Base-by-base conservation (phyloP, 306 rosid species). In the Hippophae rhamnoides region DNA sequence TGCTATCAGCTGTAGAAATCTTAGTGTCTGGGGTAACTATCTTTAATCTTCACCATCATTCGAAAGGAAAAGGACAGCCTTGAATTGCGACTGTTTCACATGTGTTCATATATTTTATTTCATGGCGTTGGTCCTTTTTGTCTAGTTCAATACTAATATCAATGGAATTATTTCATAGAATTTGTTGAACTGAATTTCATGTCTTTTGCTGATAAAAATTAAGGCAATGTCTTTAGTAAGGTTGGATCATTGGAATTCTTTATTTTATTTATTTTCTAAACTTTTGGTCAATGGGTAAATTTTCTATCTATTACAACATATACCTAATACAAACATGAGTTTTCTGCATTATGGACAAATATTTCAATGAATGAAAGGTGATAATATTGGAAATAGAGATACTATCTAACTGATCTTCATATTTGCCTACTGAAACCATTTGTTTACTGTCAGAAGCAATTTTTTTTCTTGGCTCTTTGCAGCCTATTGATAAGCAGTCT, bases 401-500 rank as follows among this genome's bases (percentile, higher is more conserved):
- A 12, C n/a, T 46, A 31, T 55, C 40, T 54, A 5, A 27, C 11
- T 52, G 43, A 12, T 8, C 9, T 27, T 10, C 10, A 9, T 53
- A 18, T 53, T 12, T 23, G 31, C 11, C 57, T 18, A 18, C 26
- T 53, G 57, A 7, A 12, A 23, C 6, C 41, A 12, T 23, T 18
- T 14, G 42, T 43, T 64, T 11, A 25, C 11, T 41, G 9, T 44
- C n/a, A 18, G 27, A 12, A 18, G n/a, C 40, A 13, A 41, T 7
- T 12, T 55, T 5, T 44, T 31, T 5, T 46, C 31, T 43, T 43
- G 52, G 58, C n/a, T 61, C 13, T 49, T 72, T 78, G 81, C 94
- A 93, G 99, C 97, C 97, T 57, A 75, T 86, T 60, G 99, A 89
- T 82, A 93, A 93, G 69, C 95, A 89, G 77, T 93, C 95, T 72